Evolutionary conservation across 768 basidiomycete genomes (phyloP).

Genomic region (Pisolithus orientalis): DNA sequence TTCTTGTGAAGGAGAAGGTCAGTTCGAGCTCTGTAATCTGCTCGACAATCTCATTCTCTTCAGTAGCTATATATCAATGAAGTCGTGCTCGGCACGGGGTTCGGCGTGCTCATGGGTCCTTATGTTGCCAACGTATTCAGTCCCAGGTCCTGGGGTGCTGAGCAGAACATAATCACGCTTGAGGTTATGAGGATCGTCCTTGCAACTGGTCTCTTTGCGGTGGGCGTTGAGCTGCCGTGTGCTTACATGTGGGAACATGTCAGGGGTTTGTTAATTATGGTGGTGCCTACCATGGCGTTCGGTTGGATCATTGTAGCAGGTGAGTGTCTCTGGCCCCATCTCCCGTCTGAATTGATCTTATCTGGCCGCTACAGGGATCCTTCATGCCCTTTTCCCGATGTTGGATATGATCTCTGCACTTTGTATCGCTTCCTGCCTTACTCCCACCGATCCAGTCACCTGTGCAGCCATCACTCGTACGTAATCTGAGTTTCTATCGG

Average conservation of each 20-base stretch:
- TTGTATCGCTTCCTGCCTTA: slow-evolving; percentile 84
- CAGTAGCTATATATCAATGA: slow-evolving; percentile 81
- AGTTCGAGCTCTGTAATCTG: slow-evolving; percentile 1
- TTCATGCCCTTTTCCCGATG: slow-evolving; percentile 66
- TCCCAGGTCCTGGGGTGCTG: slow-evolving; percentile 65
- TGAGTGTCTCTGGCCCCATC: slow-evolving; percentile 18
- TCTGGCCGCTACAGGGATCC: slow-evolving; percentile 38
- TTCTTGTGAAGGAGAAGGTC: slow-evolving; percentile 82
- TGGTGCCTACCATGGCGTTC: slow-evolving; percentile 80
- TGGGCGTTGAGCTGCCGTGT: slow-evolving; percentile 88
- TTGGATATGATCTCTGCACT: slow-evolving; percentile 71
- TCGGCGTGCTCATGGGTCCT: slow-evolving; percentile 60
- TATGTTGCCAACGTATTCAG: slow-evolving; percentile 65
- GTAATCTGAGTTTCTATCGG: slow-evolving; percentile 8
- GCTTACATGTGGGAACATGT: slow-evolving; percentile 80
- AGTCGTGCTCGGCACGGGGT: slow-evolving; percentile 82
- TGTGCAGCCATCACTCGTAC: slow-evolving; percentile 75
- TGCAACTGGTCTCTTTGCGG: slow-evolving; percentile 87
- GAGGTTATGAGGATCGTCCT: slow-evolving; percentile 88
- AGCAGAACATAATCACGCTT: slow-evolving; percentile 60
- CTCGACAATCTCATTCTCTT: not conserved
- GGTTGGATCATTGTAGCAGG: slow-evolving; percentile 78
- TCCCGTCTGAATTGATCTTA: not conserved
- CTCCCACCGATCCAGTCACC: slow-evolving; percentile 93
- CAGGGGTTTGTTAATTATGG: slow-evolving; percentile 60